Conservation (phyloP, 331 rosid genomes). For the Rosa hybrid region DNA sequence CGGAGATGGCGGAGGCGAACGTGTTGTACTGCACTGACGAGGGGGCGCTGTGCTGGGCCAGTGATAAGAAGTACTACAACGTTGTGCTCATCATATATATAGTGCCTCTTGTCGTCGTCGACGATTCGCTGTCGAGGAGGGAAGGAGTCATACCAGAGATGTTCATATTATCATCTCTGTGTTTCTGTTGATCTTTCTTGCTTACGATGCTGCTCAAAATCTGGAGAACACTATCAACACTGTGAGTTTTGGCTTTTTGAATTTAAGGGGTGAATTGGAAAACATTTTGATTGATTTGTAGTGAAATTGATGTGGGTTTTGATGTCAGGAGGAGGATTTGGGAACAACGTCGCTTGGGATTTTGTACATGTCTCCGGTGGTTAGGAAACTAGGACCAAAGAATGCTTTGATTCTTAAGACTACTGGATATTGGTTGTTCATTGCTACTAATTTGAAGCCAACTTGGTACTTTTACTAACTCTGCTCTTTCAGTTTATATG, state of each 20-base stretch:
- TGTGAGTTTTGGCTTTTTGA: slow-evolving; percentile 35
- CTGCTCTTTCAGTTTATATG: not conserved
- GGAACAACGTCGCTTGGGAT: slow-evolving; percentile 87
- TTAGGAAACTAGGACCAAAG: slow-evolving; percentile 73
- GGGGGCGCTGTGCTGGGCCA: no score
- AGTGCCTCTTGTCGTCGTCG: slow-evolving; percentile 41
- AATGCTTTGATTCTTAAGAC: slow-evolving; percentile 81
- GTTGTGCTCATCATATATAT: no score
- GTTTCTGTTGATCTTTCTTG: slow-evolving; percentile 71
- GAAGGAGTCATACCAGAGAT: slow-evolving; percentile 47
- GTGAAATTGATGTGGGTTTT: not conserved
- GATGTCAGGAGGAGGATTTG: slow-evolving; percentile 67
- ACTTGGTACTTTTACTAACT: slow-evolving; percentile 51
- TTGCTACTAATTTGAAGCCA: slow-evolving; percentile 88
- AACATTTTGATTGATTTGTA: not conserved
- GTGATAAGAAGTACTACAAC: no score
- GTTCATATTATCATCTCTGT: slow-evolving; percentile 67
- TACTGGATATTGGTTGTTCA: slow-evolving; percentile 77
- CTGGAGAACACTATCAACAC: slow-evolving; percentile 82
- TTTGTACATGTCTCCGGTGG: slow-evolving; percentile 69
- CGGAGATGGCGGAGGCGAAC: no score
- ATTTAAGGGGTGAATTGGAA: not conserved
- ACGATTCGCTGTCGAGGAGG: slow-evolving; percentile 19
- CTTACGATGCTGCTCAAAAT: slow-evolving; percentile 94
- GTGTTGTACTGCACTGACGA: no score